Evolutionary conservation across 495 filamentous ascomycete species (phyloP), one percentile per base, ranked within the genome.

Genomic region (Trichoderma virens): DNA sequence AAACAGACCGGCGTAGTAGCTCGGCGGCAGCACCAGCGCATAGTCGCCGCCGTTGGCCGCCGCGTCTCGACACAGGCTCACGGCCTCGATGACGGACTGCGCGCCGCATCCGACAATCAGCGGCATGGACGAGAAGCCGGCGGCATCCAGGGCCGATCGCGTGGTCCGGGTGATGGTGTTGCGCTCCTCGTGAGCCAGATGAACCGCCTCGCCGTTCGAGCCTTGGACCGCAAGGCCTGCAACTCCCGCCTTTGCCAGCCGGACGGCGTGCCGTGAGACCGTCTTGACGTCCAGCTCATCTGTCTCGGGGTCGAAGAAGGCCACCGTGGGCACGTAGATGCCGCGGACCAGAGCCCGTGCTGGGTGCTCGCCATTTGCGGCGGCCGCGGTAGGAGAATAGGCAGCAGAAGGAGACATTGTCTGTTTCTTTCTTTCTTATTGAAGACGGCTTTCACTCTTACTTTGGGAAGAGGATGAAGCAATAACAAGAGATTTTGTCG

Each of bases 181-280:
- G 64, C 90, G 84, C 73, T 94, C 90, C 7, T 83, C 75, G 64
- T 88, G 87, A 61, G 86, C 86, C 54, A 95, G 81, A 68, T 93
- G 91, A 18, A 93, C 90, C 14, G 91, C 90, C 78, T 95, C 92
- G 64, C 92, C 92, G 71, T 96, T 97, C 73, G 90, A 93, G 31
- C 92, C 92, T 74, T 95, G 91, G 20, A 90, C 91, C 59, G 90
- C 86, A 43, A 97, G 79, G 60, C 92, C 92, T 45, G 87, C 83
- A 38, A 95, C 84, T 62, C 92, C 92, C 56, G 89, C 86, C 62
- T 84, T 74, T 61, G 90, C 91, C n/a, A 97, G 89, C 68, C 90
- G 89, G 61, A 90, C 85, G 35, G 91, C 89, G 73, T 97, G 92
- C 63, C 79, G 86, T 63, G 83, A 82, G 60, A 86, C 88, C 39